Conservation (phyloP, 2,329 filamentous ascomycete species). For the Sphaerulina vaccinii region DNA sequence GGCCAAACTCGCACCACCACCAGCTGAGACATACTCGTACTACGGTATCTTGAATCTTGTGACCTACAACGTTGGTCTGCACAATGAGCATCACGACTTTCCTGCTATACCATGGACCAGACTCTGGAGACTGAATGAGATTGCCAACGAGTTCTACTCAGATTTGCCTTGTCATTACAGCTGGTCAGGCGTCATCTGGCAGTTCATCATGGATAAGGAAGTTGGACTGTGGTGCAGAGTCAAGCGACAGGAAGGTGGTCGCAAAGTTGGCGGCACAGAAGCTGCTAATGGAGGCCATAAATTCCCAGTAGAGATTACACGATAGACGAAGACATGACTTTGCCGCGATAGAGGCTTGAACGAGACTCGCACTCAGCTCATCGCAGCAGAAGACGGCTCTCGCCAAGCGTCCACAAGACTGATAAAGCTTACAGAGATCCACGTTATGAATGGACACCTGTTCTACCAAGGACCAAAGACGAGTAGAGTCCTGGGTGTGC, state of each 20-base stretch:
- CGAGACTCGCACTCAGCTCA: neutral
- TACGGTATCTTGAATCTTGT: constrained; percentile 89
- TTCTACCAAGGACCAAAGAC: too few relatives aligned
- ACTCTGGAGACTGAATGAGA: constrained; percentile 70
- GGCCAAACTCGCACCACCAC: constrained; percentile 42
- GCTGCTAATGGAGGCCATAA: constrained; percentile 12
- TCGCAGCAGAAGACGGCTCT: neutral
- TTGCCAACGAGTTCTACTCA: constrained; percentile 89
- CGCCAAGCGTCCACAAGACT: neutral
- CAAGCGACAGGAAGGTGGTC: constrained; percentile 79
- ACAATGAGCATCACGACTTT: constrained; percentile 99
- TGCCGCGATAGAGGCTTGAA: neutral
- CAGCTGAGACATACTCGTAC: constrained; percentile 96
- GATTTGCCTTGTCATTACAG: constrained; percentile 82
- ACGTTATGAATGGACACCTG: too few relatives aligned
- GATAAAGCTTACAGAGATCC: too few relatives aligned
- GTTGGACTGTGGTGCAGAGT: constrained; percentile 90
- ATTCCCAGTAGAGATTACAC: constrained; percentile 20
- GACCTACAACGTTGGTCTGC: constrained; percentile 95
- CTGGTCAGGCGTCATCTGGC: constrained; percentile 92
- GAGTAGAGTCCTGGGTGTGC: too few relatives aligned
- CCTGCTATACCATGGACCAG: constrained; percentile 94
- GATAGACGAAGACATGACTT: constrained; percentile 1
- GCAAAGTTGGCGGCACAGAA: constrained; percentile 51
- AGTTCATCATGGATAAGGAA: constrained; percentile 86